phyloP scores from a whole-genome alignment of 495 filamentous ascomycete genomes.

The Acidomyces sp. region DNA sequence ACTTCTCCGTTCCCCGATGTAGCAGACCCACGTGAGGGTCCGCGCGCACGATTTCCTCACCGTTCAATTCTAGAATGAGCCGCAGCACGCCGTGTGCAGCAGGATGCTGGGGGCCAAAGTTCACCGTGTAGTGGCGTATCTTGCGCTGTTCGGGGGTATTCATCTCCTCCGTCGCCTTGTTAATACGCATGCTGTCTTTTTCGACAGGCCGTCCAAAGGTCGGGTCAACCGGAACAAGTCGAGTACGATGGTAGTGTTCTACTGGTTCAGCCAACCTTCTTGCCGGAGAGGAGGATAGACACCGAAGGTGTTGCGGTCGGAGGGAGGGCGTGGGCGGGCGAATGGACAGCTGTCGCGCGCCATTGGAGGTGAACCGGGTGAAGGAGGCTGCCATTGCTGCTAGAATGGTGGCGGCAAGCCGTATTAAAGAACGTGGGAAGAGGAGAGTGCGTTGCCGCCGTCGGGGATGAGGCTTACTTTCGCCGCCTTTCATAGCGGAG shows the following conservation, averaged over 20 bases:
- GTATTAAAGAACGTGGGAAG: not conserved
- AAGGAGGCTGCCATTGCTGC: conserved; percentile 52
- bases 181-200: conserved; percentile 37
- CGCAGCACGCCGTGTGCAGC: conserved; percentile 97
- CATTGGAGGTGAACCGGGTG: conserved; percentile 45
- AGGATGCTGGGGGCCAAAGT: conserved; percentile 98
- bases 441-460: not conserved
- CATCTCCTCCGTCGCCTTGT: conserved; percentile 33
- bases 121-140: conserved; percentile 98
- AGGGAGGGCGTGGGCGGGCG: conserved; percentile 23
- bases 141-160: conserved; percentile 54
- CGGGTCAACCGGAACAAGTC: conserved; percentile 46
- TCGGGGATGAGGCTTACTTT: not conserved
- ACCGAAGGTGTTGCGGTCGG: conserved; percentile 32
- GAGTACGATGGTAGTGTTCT: conserved; percentile 37
- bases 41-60: conserved; percentile 90
- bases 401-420: not conserved
- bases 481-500: not conserved
- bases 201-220: conserved; percentile 39
- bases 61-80: conserved; percentile 93
- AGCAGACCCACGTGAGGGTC: conserved; percentile 96
- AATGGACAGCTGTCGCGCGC: conserved; percentile 51
- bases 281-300: conserved; percentile 54
- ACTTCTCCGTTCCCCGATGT: conserved; percentile 96
- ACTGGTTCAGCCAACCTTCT: conserved; percentile 50